Evolutionary conservation across 1,139 yeast species (phyloP).

Genomic region (Pichia sp.): DNA sequence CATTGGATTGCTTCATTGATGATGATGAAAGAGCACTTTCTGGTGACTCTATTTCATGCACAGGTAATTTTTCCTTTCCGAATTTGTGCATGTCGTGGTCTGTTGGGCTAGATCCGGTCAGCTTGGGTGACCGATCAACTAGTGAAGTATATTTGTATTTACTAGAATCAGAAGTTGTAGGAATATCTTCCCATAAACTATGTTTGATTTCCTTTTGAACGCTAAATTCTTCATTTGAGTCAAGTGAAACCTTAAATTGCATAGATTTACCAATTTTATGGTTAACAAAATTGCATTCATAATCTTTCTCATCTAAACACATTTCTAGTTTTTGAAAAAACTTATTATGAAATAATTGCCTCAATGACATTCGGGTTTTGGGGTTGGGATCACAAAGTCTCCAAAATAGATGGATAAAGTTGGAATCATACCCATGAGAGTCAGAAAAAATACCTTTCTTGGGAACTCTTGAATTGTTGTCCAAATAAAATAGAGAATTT

Average conservation of each 20-base stretch:
- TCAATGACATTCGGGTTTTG: constrained; percentile 43
- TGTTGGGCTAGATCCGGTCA: too few species aligned
- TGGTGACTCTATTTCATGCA: too few species aligned
- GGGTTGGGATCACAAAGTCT: constrained; percentile 61
- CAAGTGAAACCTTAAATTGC: constrained; percentile 7
- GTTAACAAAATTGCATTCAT: constrained; percentile 30
- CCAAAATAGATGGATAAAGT: constrained; percentile 68
- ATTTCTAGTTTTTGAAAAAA: constrained; percentile 57
- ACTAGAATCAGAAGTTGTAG: constrained; percentile 1
- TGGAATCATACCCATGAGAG: constrained; percentile 43
- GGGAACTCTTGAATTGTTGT: constrained; percentile 9
- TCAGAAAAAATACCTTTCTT: constrained; percentile 41
- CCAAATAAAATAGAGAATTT: constrained; percentile 15
- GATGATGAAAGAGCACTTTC: too few species aligned
- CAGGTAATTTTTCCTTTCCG: too few species aligned
- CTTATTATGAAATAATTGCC: constrained; percentile 47
- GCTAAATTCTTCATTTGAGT: constrained; percentile 8
- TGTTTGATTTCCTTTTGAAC: constrained; percentile 9
- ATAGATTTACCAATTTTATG: constrained; percentile 8
- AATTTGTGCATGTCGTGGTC: too few species aligned
- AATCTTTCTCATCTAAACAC: constrained; percentile 49
- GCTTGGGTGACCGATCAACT: too few species aligned
- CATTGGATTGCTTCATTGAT: too few species aligned
- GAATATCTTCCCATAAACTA: constrained; percentile 12
- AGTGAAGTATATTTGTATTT: too few species aligned